Conservation (phyloP, 2,329 filamentous ascomycete species). For the Madurella mycetomatis region DNA sequence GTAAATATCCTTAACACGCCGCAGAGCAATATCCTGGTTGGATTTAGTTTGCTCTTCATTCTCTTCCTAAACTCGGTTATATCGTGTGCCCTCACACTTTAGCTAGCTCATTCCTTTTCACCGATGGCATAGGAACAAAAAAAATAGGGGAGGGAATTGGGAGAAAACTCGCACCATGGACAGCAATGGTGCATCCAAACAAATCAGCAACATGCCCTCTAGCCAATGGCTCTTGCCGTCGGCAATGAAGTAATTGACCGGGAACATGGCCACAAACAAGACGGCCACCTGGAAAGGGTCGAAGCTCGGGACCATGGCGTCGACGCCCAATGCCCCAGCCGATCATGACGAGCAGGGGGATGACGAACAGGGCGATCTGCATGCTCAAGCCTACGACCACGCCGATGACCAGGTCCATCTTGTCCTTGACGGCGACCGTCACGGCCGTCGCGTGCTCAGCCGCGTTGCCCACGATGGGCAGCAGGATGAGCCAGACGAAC, state of each 20-base stretch:
- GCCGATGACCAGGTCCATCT: constrained; percentile 79
- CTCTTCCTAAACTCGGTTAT: neutral
- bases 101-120: neutral
- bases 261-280: constrained; percentile 75
- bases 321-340: constrained; percentile 71
- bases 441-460: constrained; percentile 79
- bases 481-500: constrained; percentile 74
- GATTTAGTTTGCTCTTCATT: too few species aligned
- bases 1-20: too few species aligned
- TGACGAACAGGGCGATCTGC: constrained; percentile 75
- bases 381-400: constrained; percentile 77
- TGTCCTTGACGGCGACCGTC: constrained; percentile 75
- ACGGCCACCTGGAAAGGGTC: constrained; percentile 86
- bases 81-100: too few species aligned
- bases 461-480: constrained; percentile 80
- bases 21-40: too few species aligned
- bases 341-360: constrained; percentile 70
- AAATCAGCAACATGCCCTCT: constrained; percentile 71
- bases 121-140: constrained; percentile 2
- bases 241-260: constrained; percentile 81
- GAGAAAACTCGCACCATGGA: constrained; percentile 51
- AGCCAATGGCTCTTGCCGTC: constrained; percentile 82
- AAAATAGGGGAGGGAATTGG: neutral
- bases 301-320: constrained; percentile 77
- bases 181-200: constrained; percentile 75